These are phyloP conservation scores for Periglandula ipomoeae DNA, from an alignment of 2,329 filamentous ascomycete genomes.

Conservation along the genomic window DNA sequence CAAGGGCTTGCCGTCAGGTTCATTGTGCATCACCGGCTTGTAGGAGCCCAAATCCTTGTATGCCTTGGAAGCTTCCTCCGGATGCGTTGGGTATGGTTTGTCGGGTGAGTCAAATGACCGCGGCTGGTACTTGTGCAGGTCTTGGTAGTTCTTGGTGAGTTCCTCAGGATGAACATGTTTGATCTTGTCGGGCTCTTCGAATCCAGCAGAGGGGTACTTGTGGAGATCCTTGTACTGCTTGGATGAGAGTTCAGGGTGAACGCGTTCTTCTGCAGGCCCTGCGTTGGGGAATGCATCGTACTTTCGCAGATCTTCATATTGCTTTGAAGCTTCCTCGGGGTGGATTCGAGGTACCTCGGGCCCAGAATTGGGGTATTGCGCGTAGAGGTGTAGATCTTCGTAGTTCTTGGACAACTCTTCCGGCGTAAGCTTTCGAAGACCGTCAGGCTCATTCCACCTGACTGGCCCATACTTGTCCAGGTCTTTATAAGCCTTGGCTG, in stretches of 20 bases:
- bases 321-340: constrained; percentile 27
- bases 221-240: constrained; percentile 25
- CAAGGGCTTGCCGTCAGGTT: constrained; percentile 22
- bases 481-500: constrained; percentile 6
- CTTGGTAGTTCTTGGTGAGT: constrained; percentile 28
- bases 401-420: constrained; percentile 23
- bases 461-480: constrained; percentile 11
- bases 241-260: constrained; percentile 22
- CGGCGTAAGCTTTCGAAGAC: constrained; percentile 9
- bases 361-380: constrained; percentile 20
- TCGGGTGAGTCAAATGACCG: constrained; percentile 19
- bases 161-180: constrained; percentile 28
- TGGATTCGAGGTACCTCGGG: constrained; percentile 15
- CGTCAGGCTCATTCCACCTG: constrained; percentile 9
- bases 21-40: constrained; percentile 25
- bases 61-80: constrained; percentile 26
- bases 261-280: constrained; percentile 13
- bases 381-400: constrained; percentile 16
- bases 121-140: constrained; percentile 32
- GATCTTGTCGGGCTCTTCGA: constrained; percentile 17
- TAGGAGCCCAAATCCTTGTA: constrained; percentile 35
- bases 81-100: constrained; percentile 18
- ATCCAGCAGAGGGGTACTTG: constrained; percentile 22
- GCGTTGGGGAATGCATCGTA: constrained; percentile 22
- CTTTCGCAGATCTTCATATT: constrained; percentile 25